phyloP scores from a whole-genome alignment of 306 rosid genomes.

The Trifolium subterraneum region DNA sequence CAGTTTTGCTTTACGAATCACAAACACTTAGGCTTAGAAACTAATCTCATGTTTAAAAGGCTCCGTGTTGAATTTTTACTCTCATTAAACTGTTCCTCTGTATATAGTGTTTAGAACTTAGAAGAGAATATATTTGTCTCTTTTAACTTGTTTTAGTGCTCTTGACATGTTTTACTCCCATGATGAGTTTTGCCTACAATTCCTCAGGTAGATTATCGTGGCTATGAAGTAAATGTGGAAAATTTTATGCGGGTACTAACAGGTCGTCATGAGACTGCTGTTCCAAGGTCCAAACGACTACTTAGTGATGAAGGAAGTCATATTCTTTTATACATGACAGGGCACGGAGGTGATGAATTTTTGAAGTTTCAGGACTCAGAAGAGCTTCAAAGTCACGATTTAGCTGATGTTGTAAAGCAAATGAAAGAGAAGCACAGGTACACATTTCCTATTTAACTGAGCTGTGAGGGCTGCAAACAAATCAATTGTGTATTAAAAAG shows the following conservation, averaged over 20 bases:
- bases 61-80: not conserved
- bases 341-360: conserved; percentile 98
- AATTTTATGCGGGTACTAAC: conserved; percentile 84
- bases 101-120: conserved; percentile 21
- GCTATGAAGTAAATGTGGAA: conserved; percentile 94
- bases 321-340: conserved; percentile 93
- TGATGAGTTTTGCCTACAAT: conserved; percentile 42
- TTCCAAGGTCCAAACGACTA: conserved; percentile 95
- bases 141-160: conserved; percentile 35
- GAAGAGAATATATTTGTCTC: conserved; percentile 15
- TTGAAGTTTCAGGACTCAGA: conserved; percentile 96
- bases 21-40: not conserved
- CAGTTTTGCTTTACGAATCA: conserved; percentile 2
- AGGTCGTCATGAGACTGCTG: conserved; percentile 88
- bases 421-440: conserved; percentile 96
- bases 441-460: conserved; percentile 34
- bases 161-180: conserved; percentile 15
- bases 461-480: not conserved
- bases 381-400: conserved; percentile 99
- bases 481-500: not conserved
- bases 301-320: conserved; percentile 99
- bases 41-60: not conserved
- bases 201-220: conserved; percentile 93
- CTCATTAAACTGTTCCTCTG: conserved; percentile 9
- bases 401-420: conserved; percentile 97